Base-by-base conservation (phyloP, 148 eudicot species). In the Amaranthus cruentus region DNA sequence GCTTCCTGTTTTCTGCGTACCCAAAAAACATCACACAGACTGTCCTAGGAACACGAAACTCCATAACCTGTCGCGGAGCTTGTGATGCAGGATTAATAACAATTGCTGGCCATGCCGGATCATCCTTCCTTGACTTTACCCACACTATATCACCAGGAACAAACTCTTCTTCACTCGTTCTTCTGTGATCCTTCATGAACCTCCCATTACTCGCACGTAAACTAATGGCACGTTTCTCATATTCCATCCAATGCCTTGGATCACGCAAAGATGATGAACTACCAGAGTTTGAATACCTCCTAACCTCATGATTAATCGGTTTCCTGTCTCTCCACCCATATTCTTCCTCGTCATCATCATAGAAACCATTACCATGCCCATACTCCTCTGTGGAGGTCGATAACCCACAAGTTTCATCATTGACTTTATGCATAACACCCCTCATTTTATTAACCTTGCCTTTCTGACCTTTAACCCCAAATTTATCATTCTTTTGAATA, bases 91-190 rank as follows among this genome's bases (percentile, higher is more conserved):
- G 88, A 81, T 92, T 82, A 80, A 96, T 89, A 68, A 96, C 92
- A 74, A 96, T 92, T 12, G 96, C 99, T 38, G 99, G 99, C 99
- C 99, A 96, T 11, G 91, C 96, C 13, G 97, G 97, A 79, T 86
- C 87, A 75, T 81, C 80, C 72, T 76, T 86, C 70, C 97, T 92
- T 0, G 92, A 82, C 71, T 84, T 82, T 1, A 92, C 97, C 99
- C 99, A 96, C 73, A 96, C 97, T 44, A 92, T 79, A 79, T 96
- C 97, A 68, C 97, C 99, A 1, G 88, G 83, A 59, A 52, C 73
- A 84, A 86, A 95, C 10, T 73, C 87, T 48, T 79, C 81, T 1
- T 69, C 68, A 60, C 78, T 80, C 73, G 75, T 62, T 68, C 72
- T 78, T 73, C 47, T 68, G 49, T 53, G 75, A 71, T 69, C 66